Percentiles rank a stretch among this genome's conserved stretches.
Conservation (phyloP, 352 stramenopile species). For the Halophytophthora polymorphica region DNA sequence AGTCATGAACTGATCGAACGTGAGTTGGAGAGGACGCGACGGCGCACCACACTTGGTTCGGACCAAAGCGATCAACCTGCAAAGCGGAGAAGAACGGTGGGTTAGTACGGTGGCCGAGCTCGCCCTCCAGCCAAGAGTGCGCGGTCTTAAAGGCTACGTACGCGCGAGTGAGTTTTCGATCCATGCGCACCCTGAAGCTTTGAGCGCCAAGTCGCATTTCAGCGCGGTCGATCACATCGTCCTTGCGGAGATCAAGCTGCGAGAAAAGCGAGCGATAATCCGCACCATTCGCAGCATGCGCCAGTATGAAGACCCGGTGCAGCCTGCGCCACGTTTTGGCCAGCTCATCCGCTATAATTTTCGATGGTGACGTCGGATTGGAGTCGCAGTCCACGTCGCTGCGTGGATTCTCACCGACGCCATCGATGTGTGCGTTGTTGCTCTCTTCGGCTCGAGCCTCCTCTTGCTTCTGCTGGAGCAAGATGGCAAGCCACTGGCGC, state of each 20-base stretch:
- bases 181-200: constrained; percentile 49
- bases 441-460: background rate
- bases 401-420: constrained; percentile 3
- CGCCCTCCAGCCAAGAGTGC: background rate
- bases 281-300: constrained; percentile 19
- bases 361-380: constrained; percentile 14
- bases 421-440: constrained; percentile 4
- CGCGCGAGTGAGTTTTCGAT: constrained; percentile 61
- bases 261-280: constrained; percentile 34
- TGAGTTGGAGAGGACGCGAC: constrained; percentile 42
- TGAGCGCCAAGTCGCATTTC: constrained; percentile 51
- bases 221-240: constrained; percentile 59
- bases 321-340: constrained; percentile 51
- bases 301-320: constrained; percentile 41
- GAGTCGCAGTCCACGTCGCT: constrained; percentile 3
- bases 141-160: constrained; percentile 14
- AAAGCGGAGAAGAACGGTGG: background rate
- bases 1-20: constrained; percentile 42
- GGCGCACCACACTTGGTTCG: constrained; percentile 39
- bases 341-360: constrained; percentile 34
- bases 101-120: constrained; percentile 1
- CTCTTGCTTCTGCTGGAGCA: constrained; percentile 9
- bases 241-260: constrained; percentile 42
- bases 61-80: constrained; percentile 51
- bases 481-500: constrained; percentile 7